Percentiles rank a stretch among this genome's conserved stretches.
These are phyloP conservation scores for Leptographium wingfieldii DNA, from an alignment of 2,329 filamentous ascomycete species.

Conservation along the genomic window DNA sequence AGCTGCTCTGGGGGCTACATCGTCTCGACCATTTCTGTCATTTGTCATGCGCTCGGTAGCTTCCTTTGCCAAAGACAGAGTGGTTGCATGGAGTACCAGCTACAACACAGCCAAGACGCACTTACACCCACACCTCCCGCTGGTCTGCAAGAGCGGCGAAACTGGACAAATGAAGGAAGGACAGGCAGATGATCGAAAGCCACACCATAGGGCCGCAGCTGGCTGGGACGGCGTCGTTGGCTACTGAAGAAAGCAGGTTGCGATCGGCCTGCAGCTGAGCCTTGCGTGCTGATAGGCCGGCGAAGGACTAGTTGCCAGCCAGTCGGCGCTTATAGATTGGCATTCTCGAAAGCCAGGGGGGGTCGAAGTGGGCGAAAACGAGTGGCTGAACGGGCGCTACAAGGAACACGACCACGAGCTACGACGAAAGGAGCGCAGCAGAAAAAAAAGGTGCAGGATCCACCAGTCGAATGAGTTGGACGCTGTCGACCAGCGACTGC, in stretches of 20 bases:
- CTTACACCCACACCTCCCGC: background rate
- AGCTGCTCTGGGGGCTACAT: background rate
- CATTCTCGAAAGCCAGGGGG: background rate
- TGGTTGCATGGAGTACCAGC: background rate
- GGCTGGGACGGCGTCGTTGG: constrained; percentile 1
- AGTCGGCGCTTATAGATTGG: constrained; percentile 33
- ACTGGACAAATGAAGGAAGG: background rate
- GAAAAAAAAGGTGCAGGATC: constrained; percentile 10
- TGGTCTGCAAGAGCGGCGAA: background rate
- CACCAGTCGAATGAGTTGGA: constrained; percentile 30
- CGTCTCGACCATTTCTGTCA: background rate
- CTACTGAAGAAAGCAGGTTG: constrained; percentile 1
- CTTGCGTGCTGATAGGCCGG: constrained; percentile 29
- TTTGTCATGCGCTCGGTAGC: background rate
- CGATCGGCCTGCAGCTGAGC: constrained; percentile 2
- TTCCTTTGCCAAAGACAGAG: background rate
- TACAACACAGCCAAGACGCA: background rate
- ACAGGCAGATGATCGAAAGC: background rate
- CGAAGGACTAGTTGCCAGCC: constrained; percentile 23
- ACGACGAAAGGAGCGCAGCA: background rate
- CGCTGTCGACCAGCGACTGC: constrained; percentile 28
- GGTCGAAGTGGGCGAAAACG: background rate
- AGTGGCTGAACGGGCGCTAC: background rate
- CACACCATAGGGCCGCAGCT: background rate
- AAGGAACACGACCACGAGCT: background rate